Conservation (phyloP, 2,329 filamentous ascomycete species). For the Diaporthe sp. region DNA sequence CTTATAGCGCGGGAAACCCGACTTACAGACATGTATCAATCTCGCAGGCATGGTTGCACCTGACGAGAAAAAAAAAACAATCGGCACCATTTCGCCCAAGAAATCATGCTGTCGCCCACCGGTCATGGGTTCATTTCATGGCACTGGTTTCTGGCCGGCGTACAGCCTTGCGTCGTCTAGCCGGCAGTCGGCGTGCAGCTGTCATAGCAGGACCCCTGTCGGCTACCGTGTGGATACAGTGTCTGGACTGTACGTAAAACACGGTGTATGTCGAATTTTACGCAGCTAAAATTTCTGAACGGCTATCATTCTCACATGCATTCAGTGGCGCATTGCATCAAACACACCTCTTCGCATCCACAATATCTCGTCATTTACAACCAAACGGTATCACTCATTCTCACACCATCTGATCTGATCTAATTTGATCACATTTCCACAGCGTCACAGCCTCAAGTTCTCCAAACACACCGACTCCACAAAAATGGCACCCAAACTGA, state of each 20-base stretch:
- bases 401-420: no score
- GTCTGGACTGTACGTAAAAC: neutral
- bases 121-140: neutral
- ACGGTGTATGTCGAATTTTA: constrained; percentile 8
- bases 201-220: neutral
- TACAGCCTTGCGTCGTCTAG: neutral
- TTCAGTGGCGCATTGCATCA: neutral
- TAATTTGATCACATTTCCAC: neutral
- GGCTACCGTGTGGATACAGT: neutral
- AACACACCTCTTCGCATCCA: neutral
- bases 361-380: neutral
- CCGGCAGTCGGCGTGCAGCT: neutral
- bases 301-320: neutral
- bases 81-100: neutral
- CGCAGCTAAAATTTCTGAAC: constrained; percentile 22
- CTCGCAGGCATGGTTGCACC: neutral
- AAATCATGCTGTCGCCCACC: neutral
- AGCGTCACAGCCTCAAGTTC: neutral
- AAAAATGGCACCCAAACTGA: constrained; percentile 64
- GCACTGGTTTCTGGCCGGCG: neutral
- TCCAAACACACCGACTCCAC: no score
- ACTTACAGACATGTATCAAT: neutral
- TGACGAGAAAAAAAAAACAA: neutral
- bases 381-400: neutral
- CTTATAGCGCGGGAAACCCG: no score